phyloP scores from a whole-genome alignment of 352 stramenopile genomes.

The Blastocystis sp. region DNA sequence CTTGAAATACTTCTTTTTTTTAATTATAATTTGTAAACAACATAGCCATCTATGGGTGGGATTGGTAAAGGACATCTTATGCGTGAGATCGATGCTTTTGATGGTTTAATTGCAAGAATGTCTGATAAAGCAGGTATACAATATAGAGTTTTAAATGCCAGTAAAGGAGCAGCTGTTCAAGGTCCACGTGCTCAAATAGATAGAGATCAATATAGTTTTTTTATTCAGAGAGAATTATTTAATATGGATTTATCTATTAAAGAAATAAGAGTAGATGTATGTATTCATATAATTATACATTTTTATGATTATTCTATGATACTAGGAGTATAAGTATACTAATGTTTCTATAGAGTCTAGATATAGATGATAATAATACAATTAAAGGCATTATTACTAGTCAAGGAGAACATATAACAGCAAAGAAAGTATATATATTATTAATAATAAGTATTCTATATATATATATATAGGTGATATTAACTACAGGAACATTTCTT shows the following conservation, averaged over 20 bases:
- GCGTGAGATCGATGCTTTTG: slow-evolving; percentile 83
- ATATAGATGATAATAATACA: slow-evolving; percentile 46
- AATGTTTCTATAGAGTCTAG: slow-evolving; percentile 52
- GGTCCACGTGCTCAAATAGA: slow-evolving; percentile 80
- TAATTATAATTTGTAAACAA: neutral
- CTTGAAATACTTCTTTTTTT: too few relatives aligned
- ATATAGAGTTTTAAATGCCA: slow-evolving; percentile 82
- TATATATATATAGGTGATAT: slow-evolving; percentile 55
- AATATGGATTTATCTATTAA: slow-evolving; percentile 66
- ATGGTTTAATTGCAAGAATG: slow-evolving; percentile 81
- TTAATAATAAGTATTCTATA: too few relatives aligned
- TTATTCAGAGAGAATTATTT: slow-evolving; percentile 62
- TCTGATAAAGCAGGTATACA: slow-evolving; percentile 83
- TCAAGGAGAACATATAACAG: slow-evolving; percentile 49
- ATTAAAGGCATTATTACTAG: slow-evolving; percentile 36
- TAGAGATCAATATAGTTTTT: slow-evolving; percentile 77
- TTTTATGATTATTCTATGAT: slow-evolving; percentile 24
- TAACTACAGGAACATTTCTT: slow-evolving; percentile 93
- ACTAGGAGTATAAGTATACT: too few relatives aligned
- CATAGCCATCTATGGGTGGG: slow-evolving; percentile 76
- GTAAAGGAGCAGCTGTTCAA: slow-evolving; percentile 64
- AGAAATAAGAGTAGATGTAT: slow-evolving; percentile 68
- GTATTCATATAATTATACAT: neutral
- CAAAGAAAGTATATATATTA: too few relatives aligned
- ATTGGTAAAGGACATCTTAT: slow-evolving; percentile 94